Evolutionary conservation across 768 basidiomycete species (phyloP).

Genomic region (Auriscalpium orientale): DNA sequence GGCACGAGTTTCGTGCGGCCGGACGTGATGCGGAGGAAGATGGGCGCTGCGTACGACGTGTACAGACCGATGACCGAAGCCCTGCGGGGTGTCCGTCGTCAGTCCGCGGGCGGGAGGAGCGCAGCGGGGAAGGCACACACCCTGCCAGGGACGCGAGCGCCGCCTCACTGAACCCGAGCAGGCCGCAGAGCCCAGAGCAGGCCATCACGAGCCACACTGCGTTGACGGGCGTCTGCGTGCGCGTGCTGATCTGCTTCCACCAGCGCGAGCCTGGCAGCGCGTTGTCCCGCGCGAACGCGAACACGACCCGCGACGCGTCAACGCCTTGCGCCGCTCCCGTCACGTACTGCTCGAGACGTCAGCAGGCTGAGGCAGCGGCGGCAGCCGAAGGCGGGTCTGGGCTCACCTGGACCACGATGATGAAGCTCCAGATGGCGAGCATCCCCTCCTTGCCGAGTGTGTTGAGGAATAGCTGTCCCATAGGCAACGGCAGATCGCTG

Average conservation of each 20-base stretch:
- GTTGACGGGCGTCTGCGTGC: conserved; percentile 64
- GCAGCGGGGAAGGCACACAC: conserved; percentile 26
- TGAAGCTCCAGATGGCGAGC: conserved; percentile 65
- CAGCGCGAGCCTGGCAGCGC: conserved; percentile 65
- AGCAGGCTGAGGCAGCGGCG: conserved; percentile 25
- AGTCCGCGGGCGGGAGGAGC: background rate
- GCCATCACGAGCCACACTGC: conserved; percentile 71
- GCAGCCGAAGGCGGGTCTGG: too few species aligned
- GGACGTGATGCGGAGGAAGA: conserved; percentile 64
- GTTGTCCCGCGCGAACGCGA: conserved; percentile 68
- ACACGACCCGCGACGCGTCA: conserved; percentile 68
- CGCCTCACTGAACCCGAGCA: conserved; percentile 57
- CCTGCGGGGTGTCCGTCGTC: conserved; percentile 25
- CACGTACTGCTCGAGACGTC: conserved; percentile 39
- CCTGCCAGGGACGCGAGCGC: conserved; percentile 62
- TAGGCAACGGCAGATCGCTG: conserved; percentile 49
- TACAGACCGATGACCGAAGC: conserved; percentile 68
- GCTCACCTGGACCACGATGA: conserved; percentile 53
- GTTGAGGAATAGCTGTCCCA: conserved; percentile 66
- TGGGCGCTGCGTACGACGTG: conserved; percentile 58
- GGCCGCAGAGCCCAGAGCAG: conserved; percentile 46
- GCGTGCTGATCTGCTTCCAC: conserved; percentile 55
- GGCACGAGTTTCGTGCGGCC: conserved; percentile 50
- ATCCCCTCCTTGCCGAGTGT: conserved; percentile 62
- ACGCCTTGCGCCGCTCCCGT: conserved; percentile 71